Evolutionary conservation across 2,329 filamentous ascomycete species (phyloP), one percentile per base, ranked within the genome.

Genomic region (Aspergillus chevalieri): DNA sequence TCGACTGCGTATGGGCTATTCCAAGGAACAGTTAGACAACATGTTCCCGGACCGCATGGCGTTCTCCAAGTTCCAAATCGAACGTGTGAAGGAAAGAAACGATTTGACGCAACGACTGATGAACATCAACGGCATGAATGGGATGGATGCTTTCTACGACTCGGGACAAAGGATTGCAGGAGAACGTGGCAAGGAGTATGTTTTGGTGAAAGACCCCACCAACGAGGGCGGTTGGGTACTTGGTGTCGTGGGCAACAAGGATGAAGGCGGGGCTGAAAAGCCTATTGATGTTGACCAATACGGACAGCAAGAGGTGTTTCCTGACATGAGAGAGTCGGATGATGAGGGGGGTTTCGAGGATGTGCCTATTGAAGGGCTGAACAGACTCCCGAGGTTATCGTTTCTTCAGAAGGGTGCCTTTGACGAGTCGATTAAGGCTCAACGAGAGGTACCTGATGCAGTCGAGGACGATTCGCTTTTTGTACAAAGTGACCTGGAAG

Each of bases 1-100:
- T 67, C 80, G 93, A 47, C 76, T 98, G 62, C 83, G 93, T 65
- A 95, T 98, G 92, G 93, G 93, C 0, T 81, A 95, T 60, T 95
- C 89, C 49, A 97, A 97, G 69, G 92, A 98, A 56, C 93, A 98
- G 69, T 73, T 98, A 12, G 91, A 97, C 58, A 82, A 79, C 43
- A 98, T 98, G 93, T 98, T 98, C 65, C 92, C 93, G 0, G 87
- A 98, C 66, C 83, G 93, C 22, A 96, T 98, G 90, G 93, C 86
- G 0, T 98, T 98, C 64, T 96, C 91, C 1, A 86, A 80, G 53
- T 98, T 98, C 63, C 93, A 98, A 69, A 95, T 98, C 50, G 93
- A 97, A 65, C 79, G 93, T 50, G 94, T 97, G 9, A 83, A 80
- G 57, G 92, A 98, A 71, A 80, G 94, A 45, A 98, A 98, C 62